These are phyloP conservation scores for Malassezia sympodialis DNA, from an alignment of 1,284 basidiomycete species.

Conservation along the genomic window DNA sequence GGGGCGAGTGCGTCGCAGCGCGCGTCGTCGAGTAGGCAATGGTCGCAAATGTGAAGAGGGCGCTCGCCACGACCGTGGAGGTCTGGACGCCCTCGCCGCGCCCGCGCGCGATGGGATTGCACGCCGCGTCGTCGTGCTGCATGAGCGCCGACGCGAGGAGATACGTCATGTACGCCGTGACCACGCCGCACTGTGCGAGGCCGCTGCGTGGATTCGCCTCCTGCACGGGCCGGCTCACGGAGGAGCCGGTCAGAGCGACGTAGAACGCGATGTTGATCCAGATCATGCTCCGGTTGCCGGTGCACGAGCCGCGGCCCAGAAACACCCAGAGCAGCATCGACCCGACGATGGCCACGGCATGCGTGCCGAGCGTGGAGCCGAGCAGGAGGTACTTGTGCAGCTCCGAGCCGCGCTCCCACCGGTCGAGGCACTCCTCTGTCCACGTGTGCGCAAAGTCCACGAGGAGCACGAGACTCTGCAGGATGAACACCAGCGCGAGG, in stretches of 20 bases:
- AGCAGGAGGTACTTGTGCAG: constrained; percentile 95
- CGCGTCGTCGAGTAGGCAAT: constrained; percentile 94
- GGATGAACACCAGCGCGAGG: constrained; percentile 84
- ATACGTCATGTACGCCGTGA: constrained; percentile 93
- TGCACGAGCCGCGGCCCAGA: constrained; percentile 77
- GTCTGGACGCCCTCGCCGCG: constrained; percentile 63
- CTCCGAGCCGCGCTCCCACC: constrained; percentile 78
- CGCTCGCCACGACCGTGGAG: constrained; percentile 80
- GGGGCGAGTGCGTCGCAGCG: constrained; percentile 86
- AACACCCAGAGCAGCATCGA: constrained; percentile 83
- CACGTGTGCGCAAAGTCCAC: constrained; percentile 98
- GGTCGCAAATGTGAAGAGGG: constrained; percentile 89
- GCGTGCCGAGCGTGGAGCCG: constrained; percentile 81
- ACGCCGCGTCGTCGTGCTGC: constrained; percentile 71
- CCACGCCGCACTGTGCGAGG: constrained; percentile 89
- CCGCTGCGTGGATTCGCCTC: constrained; percentile 89
- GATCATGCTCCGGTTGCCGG: constrained; percentile 88
- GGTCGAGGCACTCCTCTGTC: constrained; percentile 91
- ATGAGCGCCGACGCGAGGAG: constrained; percentile 86
- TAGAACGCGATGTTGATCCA: constrained; percentile 78
- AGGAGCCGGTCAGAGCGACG: constrained; percentile 69
- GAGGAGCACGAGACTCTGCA: constrained; percentile 86
- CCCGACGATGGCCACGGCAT: constrained; percentile 67
- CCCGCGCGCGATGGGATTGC: constrained; percentile 71
- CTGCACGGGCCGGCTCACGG: constrained; percentile 75